Conservation (phyloP, 2,329 filamentous ascomycete genomes). For the Fonsecaea nubica region DNA sequence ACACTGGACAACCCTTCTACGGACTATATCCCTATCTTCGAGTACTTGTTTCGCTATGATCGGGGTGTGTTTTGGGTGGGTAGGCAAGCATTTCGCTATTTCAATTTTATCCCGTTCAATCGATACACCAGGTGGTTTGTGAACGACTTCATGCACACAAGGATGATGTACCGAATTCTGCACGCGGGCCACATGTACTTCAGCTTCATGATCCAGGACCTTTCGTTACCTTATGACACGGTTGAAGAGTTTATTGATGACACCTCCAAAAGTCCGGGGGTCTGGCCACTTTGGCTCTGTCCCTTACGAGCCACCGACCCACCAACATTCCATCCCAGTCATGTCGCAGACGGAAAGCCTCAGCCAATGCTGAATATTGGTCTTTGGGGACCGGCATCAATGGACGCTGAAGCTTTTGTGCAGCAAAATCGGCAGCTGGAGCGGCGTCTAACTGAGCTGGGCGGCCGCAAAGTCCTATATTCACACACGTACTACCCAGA, state of each 20-base stretch:
- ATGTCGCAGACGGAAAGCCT: constrained; percentile 41
- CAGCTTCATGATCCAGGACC: constrained; percentile 65
- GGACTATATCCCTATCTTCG: constrained; percentile 45
- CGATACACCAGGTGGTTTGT: constrained; percentile 62
- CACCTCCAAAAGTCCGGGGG: constrained; percentile 51
- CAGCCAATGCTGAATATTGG: constrained; percentile 62
- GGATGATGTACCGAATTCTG: constrained; percentile 65
- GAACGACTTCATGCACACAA: constrained; percentile 64
- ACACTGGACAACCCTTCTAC: too few species aligned
- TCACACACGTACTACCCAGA: constrained; percentile 76
- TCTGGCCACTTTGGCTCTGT: constrained; percentile 67
- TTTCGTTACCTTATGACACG: constrained; percentile 60
- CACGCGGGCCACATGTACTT: constrained; percentile 61
- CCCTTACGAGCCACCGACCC: constrained; percentile 51
- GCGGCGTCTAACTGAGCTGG: constrained; percentile 67
- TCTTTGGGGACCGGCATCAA: constrained; percentile 78
- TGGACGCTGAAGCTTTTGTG: constrained; percentile 62
- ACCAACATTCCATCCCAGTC: constrained; percentile 45
- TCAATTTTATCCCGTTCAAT: constrained; percentile 63
- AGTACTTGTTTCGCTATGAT: constrained; percentile 65
- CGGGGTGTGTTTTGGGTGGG: constrained; percentile 66
- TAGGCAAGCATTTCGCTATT: constrained; percentile 61
- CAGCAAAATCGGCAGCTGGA: constrained; percentile 71
- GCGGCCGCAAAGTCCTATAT: constrained; percentile 80
- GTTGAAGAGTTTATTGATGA: constrained; percentile 59